These are phyloP conservation scores for Coniella lustricola DNA, from an alignment of 2,329 filamentous ascomycete genomes.

Conservation along the genomic window DNA sequence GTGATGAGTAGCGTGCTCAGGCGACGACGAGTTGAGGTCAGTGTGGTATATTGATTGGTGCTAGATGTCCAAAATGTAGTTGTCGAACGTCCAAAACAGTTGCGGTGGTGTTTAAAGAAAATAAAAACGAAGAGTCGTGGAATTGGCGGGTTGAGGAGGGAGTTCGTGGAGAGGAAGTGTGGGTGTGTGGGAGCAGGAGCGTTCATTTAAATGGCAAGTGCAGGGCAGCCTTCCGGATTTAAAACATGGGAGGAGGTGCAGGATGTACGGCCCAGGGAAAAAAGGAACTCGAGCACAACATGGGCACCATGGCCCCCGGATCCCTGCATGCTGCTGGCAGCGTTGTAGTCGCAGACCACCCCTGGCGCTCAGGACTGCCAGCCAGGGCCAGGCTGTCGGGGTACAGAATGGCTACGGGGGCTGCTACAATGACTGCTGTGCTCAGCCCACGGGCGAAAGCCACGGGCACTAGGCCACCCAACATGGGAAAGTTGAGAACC, in stretches of 20 bases:
- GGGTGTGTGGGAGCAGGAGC: background rate
- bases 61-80: no score
- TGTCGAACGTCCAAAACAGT: no score
- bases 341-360: background rate
- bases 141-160: background rate
- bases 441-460: background rate
- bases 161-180: background rate
- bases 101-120: background rate
- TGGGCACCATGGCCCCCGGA: background rate
- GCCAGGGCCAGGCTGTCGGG: background rate
- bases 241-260: background rate
- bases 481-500: background rate
- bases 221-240: slow-evolving; percentile 3
- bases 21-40: no score
- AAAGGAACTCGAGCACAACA: background rate
- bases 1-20: no score
- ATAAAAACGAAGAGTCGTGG: background rate
- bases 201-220: background rate
- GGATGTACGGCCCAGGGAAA: background rate
- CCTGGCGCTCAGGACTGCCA: no score
- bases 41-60: no score
- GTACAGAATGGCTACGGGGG: background rate
- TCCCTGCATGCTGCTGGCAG: background rate
- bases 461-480: background rate
- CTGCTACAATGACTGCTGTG: background rate